Evolutionary conservation across 176 grass and related monocot genomes (phyloP).

Genomic region (Cenchrus americanus): DNA sequence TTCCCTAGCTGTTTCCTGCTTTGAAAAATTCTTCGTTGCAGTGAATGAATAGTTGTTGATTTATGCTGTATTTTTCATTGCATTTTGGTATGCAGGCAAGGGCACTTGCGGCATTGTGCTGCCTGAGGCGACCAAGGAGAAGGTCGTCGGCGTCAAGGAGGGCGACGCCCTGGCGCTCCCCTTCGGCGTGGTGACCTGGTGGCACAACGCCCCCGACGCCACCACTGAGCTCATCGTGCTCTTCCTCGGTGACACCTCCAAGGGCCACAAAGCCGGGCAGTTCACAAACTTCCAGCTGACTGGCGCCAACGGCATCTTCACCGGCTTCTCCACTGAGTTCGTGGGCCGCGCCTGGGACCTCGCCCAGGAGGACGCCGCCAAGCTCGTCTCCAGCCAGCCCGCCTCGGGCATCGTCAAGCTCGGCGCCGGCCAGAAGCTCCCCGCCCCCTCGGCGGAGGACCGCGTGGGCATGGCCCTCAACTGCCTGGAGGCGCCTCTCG

Average conservation of each 20-base stretch:
- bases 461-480: conserved; percentile 78
- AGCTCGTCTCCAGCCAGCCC: conserved; percentile 63
- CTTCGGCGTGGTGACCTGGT: conserved; percentile 82
- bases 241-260: conserved; percentile 89
- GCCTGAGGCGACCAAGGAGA: conserved; percentile 72
- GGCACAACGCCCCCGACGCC: conserved; percentile 64
- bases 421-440: conserved; percentile 51
- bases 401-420: conserved; percentile 59
- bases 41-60: background rate
- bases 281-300: conserved; percentile 88
- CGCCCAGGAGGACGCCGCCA: conserved; percentile 45
- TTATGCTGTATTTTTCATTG: background rate
- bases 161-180: conserved; percentile 80
- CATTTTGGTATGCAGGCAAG: conserved; percentile 1
- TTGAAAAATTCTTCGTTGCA: background rate
- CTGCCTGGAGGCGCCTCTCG: conserved; percentile 69
- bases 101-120: conserved; percentile 59
- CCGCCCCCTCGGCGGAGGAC: conserved; percentile 21
- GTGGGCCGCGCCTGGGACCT: conserved; percentile 84
- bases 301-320: conserved; percentile 74
- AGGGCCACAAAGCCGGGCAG: conserved; percentile 68
- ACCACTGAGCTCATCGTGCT: conserved; percentile 57
- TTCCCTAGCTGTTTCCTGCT: background rate
- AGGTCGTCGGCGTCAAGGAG: conserved; percentile 72
- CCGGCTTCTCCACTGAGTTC: conserved; percentile 72